Base-by-base conservation (phyloP, 176 grass and related monocot species). In the Rhipidocladum racemiflorum region DNA sequence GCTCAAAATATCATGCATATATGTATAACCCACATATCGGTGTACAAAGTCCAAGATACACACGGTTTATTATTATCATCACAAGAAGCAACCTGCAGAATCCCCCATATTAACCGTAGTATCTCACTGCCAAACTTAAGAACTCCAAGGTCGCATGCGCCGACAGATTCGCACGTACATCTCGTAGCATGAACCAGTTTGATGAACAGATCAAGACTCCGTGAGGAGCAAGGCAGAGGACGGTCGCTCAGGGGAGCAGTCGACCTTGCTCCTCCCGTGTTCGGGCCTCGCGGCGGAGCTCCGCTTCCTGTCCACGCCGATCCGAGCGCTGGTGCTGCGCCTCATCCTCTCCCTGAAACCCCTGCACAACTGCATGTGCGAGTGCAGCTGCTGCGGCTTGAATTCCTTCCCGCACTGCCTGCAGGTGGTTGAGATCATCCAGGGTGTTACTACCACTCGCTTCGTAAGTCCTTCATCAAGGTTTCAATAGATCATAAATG, bases 361-460 rank as follows among this genome's bases (percentile, higher is more conserved):
- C 78, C 84, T 78, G 38, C 92, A 94, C 74, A 86, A 91, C 61
- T 89, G 87, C 92, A 94, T 89, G 68, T 94, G 92, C 18, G 30
- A 74, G 55, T 91, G 92, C 72, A 94, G 65, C 51, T 91, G 81
- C 64, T 87, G 79, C 60, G 86, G 92, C 66, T 89, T 89, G 84
- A 94, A 91, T 60, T 70, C 51, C 63, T 91, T 91, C 72, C 92
- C 89, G 59, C 92, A 94, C 54, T 89, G 84, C 81, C 92, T 94
- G 76, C 70, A 53, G 12, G 11, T 10, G 0, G 18, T 25, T 1
- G 38, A 66, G 28, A 30, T 4, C 29, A 0, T 34, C 34, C 12
- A 7, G 7, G 8, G 1, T 16, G 38, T 29, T n/a, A 44, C 18
- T 3, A 27, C 18, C 1, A 27, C 21, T 75, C 25, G 50, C 72